Evolutionary conservation across 371 early-diverging fungal genomes (phyloP), one percentile per base, ranked within the genome.

Genomic region (Mortierella sp.): DNA sequence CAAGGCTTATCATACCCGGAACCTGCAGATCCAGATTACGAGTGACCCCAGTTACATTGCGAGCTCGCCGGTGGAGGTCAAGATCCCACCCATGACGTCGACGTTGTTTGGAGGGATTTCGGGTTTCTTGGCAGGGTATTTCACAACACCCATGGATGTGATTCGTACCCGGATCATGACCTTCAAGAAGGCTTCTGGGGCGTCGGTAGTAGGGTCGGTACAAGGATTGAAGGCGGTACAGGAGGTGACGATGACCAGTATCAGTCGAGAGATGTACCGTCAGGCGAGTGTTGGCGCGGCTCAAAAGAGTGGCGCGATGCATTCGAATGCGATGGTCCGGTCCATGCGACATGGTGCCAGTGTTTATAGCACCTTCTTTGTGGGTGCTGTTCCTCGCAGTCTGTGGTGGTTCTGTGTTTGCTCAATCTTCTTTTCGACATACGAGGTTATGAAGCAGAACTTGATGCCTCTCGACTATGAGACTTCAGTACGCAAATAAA

Each of bases 111-210:
- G 96, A 54, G 96, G 96, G 21, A 81, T 96, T 28, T 94, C 95
- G 48, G 96, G 96, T 6, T 94, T 92, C 76, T 88, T 96, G 82
- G 96, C 96, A 3, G 96, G 95, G 13, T 96, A 93, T 78, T 89
- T 95, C 45, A 96, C 96, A 1, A 95, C 96, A 3, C 96, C 96
- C 5, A 94, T 96, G 91, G 96, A 96, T 84, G 95, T 96, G 0
- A 90, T 96, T 54, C 91, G 93, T n/a, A 95, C 96, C 14, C 88
- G 93, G 26, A 92, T 96, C 88, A 95, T 96, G 92, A 95, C 95
- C 3, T 87, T 90, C 74, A 90, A 90, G 74, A 87, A 81, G 71
- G 52, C 63, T 7, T 16, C 63, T 16, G 63, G 34, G 0, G 71
- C 73, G 8, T 55, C 11, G 8, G 44, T 48, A 6, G 19, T n/a